Base-by-base conservation (phyloP, 495 filamentous ascomycete genomes). In the Glonium stellatum region DNA sequence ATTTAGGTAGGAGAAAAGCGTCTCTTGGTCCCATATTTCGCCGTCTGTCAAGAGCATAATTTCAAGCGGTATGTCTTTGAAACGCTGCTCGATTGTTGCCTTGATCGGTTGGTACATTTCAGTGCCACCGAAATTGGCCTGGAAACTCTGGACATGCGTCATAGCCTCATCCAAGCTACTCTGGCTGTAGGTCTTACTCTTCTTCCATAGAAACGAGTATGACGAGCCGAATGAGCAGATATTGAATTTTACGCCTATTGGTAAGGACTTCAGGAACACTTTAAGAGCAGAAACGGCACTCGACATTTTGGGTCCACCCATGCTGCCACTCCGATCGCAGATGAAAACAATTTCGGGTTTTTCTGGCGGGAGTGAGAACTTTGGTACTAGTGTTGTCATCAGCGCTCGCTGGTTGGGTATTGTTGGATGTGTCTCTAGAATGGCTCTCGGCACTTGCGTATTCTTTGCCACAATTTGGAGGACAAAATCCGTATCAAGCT, bases 11-110 rank as follows among this genome's bases (percentile, higher is more conserved):
- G 55, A 11, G 63, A 88, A 86, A 1, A 89, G 60, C 0, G n/a
- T 5, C 0, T 79, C 55, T 58, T 84, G 81, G 5, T 79, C 22
- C 78, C 80, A 87, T 23, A 87, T 82, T 64, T 87, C 74, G n/a
- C 87, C 87, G 67, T 89, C 87, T 0, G 87, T 89, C 35, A 88
- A 70, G 22, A 90, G 61, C 55, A 90, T 79, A 1, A 87, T 76
- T 54, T 87, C 83, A n/a, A 85, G 72, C 12, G 79, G 70, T 55
- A 82, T 75, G 60, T 82, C 76, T 13, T 63, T 67, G 64, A 75
- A 77, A 34, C 80, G 77, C 22, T 71, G 73, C 48, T 79, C 62
- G 50, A 88, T 76, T 0, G 79, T 72, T 0, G 73, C 77, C 44
- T 76, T 68, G 18, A 89, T 60, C 0, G 87, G 82, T 0, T 36